These are phyloP conservation scores for Dendrostoma leiphaemia DNA, from an alignment of 2,329 filamentous ascomycete genomes.

Conservation along the genomic window DNA sequence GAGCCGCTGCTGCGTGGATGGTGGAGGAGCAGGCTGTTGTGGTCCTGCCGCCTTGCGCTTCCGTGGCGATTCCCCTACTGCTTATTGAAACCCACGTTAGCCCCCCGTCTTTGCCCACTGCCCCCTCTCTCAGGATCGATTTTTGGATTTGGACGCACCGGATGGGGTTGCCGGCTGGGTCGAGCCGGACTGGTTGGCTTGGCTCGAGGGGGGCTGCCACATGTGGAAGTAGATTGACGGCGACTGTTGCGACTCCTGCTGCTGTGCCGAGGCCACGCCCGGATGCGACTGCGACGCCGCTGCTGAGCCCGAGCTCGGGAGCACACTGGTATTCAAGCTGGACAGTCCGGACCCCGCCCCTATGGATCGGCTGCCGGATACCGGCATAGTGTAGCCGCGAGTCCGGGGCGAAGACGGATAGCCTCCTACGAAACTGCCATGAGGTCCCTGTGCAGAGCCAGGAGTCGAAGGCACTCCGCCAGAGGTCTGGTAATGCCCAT, in stretches of 20 bases:
- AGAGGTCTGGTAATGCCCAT: conserved; percentile 40
- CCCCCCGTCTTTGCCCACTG: conserved; percentile 30
- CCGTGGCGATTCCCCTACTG: conserved; percentile 73
- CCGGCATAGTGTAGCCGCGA: conserved; percentile 48
- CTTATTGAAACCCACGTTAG: conserved; percentile 46
- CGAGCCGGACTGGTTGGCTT: conserved; percentile 52
- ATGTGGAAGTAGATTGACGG: conserved; percentile 87
- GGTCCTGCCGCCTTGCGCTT: conserved; percentile 75
- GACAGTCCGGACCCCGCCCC: conserved; percentile 37
- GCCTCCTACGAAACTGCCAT: conserved; percentile 36
- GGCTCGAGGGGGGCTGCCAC: conserved; percentile 78
- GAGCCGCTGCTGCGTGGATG: conserved; percentile 43
- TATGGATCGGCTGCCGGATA: conserved; percentile 34
- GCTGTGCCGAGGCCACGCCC: conserved; percentile 50
- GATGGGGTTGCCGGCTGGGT: conserved; percentile 72
- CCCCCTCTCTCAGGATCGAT: conserved; percentile 30
- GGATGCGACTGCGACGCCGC: conserved; percentile 46
- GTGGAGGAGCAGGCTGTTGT: conserved; percentile 45
- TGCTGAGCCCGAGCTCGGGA: conserved; percentile 35
- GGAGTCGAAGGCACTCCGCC: conserved; percentile 41
- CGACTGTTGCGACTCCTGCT: conserved; percentile 64
- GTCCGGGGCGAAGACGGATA: conserved; percentile 49
- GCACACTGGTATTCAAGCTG: conserved; percentile 44
- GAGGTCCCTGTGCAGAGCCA: conserved; percentile 37
- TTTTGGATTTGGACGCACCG: conserved; percentile 63